Conservation (phyloP, 148 eudicot species). For the Gaultheria prostrata region DNA sequence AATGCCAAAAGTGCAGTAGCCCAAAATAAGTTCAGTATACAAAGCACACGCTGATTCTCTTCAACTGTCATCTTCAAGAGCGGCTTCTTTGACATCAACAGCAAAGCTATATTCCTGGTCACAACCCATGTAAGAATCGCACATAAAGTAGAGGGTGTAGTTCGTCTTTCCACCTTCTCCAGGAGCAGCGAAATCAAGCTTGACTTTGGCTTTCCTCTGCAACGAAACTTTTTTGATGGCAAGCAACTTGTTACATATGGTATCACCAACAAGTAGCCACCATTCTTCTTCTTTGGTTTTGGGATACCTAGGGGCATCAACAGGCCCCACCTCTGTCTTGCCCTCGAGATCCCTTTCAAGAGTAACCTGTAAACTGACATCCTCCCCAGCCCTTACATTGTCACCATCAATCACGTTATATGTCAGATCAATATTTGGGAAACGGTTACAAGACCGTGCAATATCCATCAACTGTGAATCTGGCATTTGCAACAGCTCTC, state of each 20-base stretch:
- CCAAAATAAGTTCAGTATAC: background rate
- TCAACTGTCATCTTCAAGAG: constrained; percentile 18
- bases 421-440: constrained; percentile 68
- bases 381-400: constrained; percentile 49
- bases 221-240: constrained; percentile 72
- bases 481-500: constrained; percentile 58
- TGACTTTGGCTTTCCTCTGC: constrained; percentile 70
- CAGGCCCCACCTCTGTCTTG: constrained; percentile 61
- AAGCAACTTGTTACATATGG: constrained; percentile 62
- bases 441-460: constrained; percentile 73
- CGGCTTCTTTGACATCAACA: constrained; percentile 49
- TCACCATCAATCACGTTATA: constrained; percentile 52
- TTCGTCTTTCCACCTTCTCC: constrained; percentile 52
- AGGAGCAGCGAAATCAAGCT: constrained; percentile 57
- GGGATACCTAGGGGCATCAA: constrained; percentile 71
- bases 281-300: constrained; percentile 80
- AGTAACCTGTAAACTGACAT: constrained; percentile 47
- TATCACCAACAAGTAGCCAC: constrained; percentile 88
- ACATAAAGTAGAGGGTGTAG: constrained; percentile 68
- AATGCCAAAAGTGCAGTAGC: background rate
- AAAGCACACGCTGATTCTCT: background rate
- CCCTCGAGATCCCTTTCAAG: constrained; percentile 77
- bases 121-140: constrained; percentile 84
- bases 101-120: constrained; percentile 76
- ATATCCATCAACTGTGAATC: constrained; percentile 69